Base-by-base conservation (phyloP, 139 green algal genomes). In the Asterochloris erici region DNA sequence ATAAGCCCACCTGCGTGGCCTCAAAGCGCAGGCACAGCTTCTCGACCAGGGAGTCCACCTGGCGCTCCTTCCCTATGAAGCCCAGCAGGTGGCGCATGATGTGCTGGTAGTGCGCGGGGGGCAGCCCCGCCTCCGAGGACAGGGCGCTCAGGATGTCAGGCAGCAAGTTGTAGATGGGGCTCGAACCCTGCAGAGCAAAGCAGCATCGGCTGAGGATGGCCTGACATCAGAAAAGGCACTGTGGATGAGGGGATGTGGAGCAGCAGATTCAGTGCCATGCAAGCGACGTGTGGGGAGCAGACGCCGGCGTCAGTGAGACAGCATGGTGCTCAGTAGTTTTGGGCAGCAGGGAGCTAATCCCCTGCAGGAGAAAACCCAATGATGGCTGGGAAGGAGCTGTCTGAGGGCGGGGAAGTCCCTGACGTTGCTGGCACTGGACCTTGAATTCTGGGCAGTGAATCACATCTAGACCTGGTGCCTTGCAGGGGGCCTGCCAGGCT, bases 161-260 rank as follows among this genome's bases (percentile, higher is more conserved):
- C 78, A 99, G 86, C 83, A 99, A 87, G 87, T 98, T 98, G 89
- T 98, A 98, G 63, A 99, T 91, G 14, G 94, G 93, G 84, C 89
- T 94, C 24, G 86, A 89, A 77, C 89, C 90, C 86, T 90, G 84
- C 78, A 80, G 71, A 12, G 23, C 27, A 61, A 64, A 70, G 69
- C 77, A 38, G 47, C 24, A 73, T 71, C 21, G 66, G 1, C 21
- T 71, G 66, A 71, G 66, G 10, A 21, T 71, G 66, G 9, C 1
- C 21, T 71, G 66, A 2, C 19, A 12, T 21, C 6, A 24, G 66
- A 71, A 4, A 71, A 24, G 66, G 21, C 19, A 9, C 19, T 21
- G 66, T 26, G 4, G 66, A 71, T 2, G 10, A 24, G 66, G 66
- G 66, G 19, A 24, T 21, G 66, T 26, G 21, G 66, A 24, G 66